Conservation (phyloP, 257 asterid species). For the Solanum pinnatisectum region DNA sequence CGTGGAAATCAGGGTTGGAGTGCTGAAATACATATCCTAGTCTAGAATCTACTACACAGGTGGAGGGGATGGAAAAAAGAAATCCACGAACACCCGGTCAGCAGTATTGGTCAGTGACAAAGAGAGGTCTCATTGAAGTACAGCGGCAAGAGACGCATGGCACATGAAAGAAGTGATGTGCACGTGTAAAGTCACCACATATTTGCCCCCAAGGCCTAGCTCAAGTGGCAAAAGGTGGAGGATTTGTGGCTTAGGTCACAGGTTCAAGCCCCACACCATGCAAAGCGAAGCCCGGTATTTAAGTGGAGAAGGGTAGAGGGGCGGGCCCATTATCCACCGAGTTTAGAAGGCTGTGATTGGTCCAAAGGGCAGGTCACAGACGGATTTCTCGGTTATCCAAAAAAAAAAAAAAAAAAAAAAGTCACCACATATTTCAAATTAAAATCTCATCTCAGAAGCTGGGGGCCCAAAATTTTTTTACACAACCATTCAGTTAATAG, state of each 20-base stretch:
- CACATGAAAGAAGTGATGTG: background rate
- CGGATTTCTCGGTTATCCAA: no score
- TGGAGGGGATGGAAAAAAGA: background rate
- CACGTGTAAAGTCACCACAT: background rate
- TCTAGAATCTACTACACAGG: background rate
- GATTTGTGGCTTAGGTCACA: no score
- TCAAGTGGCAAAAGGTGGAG: no score
- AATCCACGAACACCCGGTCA: background rate
- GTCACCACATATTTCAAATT: background rate
- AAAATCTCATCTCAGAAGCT: background rate
- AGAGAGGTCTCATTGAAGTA: background rate
- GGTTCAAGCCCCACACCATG: no score
- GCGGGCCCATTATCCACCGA: no score
- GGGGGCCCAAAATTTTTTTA: background rate
- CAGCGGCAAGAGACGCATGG: background rate
- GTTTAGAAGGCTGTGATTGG: no score
- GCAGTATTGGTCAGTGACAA: background rate
- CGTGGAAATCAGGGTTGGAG: background rate
- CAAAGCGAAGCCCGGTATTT: no score
- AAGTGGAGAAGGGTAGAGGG: no score
- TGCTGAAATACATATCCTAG: background rate
- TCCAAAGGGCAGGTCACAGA: no score
- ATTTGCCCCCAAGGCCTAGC: no score
- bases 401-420: no score
- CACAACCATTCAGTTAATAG: background rate